Percentiles rank a stretch among this genome's conserved stretches.
phyloP scores from a whole-genome alignment of 352 stramenopile species.

The Phytophthora idaei region DNA sequence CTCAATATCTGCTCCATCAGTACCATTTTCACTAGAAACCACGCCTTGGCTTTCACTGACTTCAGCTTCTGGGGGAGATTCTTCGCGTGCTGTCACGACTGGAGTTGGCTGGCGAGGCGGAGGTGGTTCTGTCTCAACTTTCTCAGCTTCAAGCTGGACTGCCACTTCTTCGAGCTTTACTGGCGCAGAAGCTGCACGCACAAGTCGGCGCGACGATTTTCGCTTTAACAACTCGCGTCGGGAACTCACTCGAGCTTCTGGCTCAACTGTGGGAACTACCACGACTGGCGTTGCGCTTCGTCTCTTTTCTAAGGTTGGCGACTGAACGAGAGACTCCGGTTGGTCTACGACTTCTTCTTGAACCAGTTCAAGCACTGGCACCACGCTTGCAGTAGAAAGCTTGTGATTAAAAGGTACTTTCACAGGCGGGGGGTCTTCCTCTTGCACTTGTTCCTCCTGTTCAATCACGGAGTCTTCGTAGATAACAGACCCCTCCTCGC shows the following conservation, averaged over 20 bases:
- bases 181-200: constrained; percentile 17
- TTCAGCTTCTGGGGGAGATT: constrained; percentile 6
- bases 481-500: not conserved
- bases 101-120: constrained; percentile 12
- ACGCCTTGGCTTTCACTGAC: constrained; percentile 1
- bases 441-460: constrained; percentile 3
- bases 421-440: not conserved
- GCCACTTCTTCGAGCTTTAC: constrained; percentile 21
- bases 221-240: constrained; percentile 13
- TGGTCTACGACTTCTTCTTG: constrained; percentile 7
- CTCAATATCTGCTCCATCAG: constrained; percentile 1
- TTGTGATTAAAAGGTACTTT: not conserved
- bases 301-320: constrained; percentile 15
- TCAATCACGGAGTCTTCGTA: constrained; percentile 1
- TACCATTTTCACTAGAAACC: not conserved
- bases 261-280: constrained; percentile 23
- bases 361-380: constrained; percentile 6
- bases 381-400: constrained; percentile 7
- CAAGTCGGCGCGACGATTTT: constrained; percentile 12
- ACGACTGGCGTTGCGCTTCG: constrained; percentile 34
- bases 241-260: constrained; percentile 7
- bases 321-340: constrained; percentile 3
- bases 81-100: constrained; percentile 6
- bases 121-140: not conserved
- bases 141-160: constrained; percentile 11